Evolutionary conservation across 495 filamentous ascomycete species (phyloP).

Genomic region (Lindgomyces ingoldianus): DNA sequence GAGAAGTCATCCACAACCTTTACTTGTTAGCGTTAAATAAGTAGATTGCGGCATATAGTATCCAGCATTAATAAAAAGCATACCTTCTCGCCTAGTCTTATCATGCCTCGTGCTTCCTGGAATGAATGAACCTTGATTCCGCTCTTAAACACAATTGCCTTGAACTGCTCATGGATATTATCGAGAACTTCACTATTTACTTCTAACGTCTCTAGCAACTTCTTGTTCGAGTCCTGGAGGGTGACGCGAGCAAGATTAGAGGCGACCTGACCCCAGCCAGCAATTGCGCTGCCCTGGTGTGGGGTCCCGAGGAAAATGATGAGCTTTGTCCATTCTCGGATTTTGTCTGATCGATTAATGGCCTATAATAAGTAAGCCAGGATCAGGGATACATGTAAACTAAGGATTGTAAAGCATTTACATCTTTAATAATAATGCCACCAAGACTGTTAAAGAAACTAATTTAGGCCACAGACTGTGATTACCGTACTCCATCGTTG

Average conservation of each 20-base stretch:
- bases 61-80: constrained; percentile 2
- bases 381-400: background rate
- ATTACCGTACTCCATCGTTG: constrained; percentile 35
- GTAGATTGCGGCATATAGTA: background rate
- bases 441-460: constrained; percentile 32
- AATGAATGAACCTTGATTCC: constrained; percentile 49
- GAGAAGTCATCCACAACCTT: constrained; percentile 44
- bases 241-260: constrained; percentile 38
- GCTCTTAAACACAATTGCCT: constrained; percentile 28
- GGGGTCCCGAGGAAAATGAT: constrained; percentile 51
- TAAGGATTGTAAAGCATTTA: constrained; percentile 28
- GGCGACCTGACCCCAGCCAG: constrained; percentile 43
- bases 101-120: constrained; percentile 47
- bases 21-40: constrained; percentile 17
- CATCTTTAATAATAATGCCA: constrained; percentile 48
- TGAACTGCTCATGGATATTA: constrained; percentile 46
- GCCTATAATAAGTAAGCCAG: constrained; percentile 20
- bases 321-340: constrained; percentile 39
- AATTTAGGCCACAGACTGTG: constrained; percentile 6
- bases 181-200: constrained; percentile 47
- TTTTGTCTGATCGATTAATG: constrained; percentile 37
- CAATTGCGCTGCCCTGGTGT: constrained; percentile 45
- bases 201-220: constrained; percentile 40
- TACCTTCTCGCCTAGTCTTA: constrained; percentile 45
- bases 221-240: constrained; percentile 39